Evolutionary conservation across 2,329 filamentous ascomycete species (phyloP), one percentile per base, ranked within the genome.

Genomic region (Trichoderma polysporum): DNA sequence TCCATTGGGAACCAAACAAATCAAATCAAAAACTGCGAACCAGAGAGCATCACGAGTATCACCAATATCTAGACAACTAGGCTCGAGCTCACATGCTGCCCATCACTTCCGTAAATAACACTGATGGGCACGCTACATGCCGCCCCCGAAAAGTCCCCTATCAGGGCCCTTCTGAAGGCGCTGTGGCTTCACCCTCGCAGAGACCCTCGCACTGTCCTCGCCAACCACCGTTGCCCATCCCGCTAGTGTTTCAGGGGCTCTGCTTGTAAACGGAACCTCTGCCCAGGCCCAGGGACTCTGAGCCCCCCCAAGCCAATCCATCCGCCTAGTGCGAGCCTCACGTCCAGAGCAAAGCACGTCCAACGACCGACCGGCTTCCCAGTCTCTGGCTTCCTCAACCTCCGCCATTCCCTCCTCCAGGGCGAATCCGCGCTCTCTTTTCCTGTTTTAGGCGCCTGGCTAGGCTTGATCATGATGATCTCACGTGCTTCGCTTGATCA

Each of bases 391-490:
- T 12, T 41, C 59, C 8, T 63, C 35, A 45, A 33, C 27, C 50
- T 53, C 50, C 50, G 17, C 50, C 50, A 17, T 54, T 25, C 50
- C n/a, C n/a, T 47, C 17, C 19, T 22, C 35, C 37, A 45, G 49
- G 58, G 37, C 60, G 37, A 56, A 33, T 47, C 63, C 58, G 70
- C 70, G 69, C 53, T 68, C 69, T 67, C 59, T 69, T 60, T 6
- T 52, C 8, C 53, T 52, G n/a, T 25, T 50, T 29, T 41, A 62
- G 64, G 50, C 52, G 31, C 27, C 37, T 50, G 37, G 39, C 27
- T 45, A 15, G n/a, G 39, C 66, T 67, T 53, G 52, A 72, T 69
- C 74, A 76, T 69, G 71, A 77, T 77, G 76, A 73, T 69, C 73
- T 71, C 71, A 73, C 71, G 65, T 70, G 72, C 72, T 69, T 71